phyloP scores from a whole-genome alignment of 495 filamentous ascomycete genomes.

The Aspergillus bertholletiae region DNA sequence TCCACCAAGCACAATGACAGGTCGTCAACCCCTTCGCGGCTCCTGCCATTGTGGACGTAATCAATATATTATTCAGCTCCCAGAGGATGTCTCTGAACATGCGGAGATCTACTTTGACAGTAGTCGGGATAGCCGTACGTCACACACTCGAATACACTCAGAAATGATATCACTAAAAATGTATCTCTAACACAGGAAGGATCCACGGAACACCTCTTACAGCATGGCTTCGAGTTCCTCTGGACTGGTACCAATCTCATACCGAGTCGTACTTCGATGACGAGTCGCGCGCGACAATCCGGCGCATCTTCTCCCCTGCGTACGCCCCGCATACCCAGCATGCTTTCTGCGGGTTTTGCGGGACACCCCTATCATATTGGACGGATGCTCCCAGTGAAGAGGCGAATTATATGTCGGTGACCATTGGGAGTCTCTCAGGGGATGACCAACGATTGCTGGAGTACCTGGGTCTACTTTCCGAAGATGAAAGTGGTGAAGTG shows the following conservation, averaged over 20 bases:
- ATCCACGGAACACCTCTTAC: constrained; percentile 66
- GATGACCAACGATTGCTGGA: constrained; percentile 66
- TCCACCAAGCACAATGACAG: constrained; percentile 39
- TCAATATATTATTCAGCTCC: constrained; percentile 69
- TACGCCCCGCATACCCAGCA: constrained; percentile 58
- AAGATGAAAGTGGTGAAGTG: constrained; percentile 10
- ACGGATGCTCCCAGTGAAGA: constrained; percentile 64
- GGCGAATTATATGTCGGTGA: constrained; percentile 69
- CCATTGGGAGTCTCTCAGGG: constrained; percentile 64
- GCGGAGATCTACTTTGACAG: constrained; percentile 71
- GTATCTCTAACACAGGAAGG: constrained; percentile 51
- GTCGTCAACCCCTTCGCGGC: constrained; percentile 57
- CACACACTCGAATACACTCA: neutral
- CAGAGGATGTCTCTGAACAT: constrained; percentile 47
- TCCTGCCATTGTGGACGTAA: constrained; percentile 85
- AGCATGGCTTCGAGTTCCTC: constrained; percentile 76
- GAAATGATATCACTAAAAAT: constrained; percentile 9
- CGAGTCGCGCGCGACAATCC: constrained; percentile 70
- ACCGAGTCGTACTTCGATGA: constrained; percentile 73
- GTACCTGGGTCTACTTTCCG: constrained; percentile 61
- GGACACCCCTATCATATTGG: constrained; percentile 78
- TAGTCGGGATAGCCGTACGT: constrained; percentile 61
- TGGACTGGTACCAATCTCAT: constrained; percentile 67
- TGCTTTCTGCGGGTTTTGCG: constrained; percentile 88
- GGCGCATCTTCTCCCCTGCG: constrained; percentile 62